These are phyloP conservation scores for Thelonectria blattea DNA, from an alignment of 2,329 filamentous ascomycete genomes.

Conservation along the genomic window DNA sequence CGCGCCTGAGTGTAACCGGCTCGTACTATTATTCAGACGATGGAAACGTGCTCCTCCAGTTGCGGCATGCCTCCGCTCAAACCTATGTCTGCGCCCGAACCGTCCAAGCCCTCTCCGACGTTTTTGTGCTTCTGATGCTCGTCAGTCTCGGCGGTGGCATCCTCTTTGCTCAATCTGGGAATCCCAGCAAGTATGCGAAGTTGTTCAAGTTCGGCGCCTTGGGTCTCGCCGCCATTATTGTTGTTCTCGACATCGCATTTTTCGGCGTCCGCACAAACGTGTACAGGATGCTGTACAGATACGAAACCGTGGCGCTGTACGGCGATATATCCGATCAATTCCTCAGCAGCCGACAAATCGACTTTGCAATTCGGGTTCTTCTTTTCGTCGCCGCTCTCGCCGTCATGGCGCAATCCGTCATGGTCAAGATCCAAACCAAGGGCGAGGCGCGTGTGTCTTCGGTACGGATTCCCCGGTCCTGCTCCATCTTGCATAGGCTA, in stretches of 20 bases:
- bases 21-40: not conserved
- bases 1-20: not conserved
- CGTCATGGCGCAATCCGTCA: slow-evolving; percentile 19
- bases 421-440: slow-evolving; percentile 29
- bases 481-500: not conserved
- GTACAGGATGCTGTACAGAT: slow-evolving; percentile 3
- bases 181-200: slow-evolving; percentile 14
- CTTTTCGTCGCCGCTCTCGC: slow-evolving; percentile 26
- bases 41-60: not conserved
- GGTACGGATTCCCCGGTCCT: slow-evolving; percentile 18
- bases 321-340: not conserved
- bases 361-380: slow-evolving; percentile 25
- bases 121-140: slow-evolving; percentile 35
- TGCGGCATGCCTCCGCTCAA: slow-evolving; percentile 16
- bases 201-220: slow-evolving; percentile 23
- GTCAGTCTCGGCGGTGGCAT: slow-evolving; percentile 32
- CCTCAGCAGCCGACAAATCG: slow-evolving; percentile 12
- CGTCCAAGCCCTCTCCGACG: slow-evolving; percentile 21
- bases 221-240: slow-evolving; percentile 23
- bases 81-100: slow-evolving; percentile 6
- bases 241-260: slow-evolving; percentile 18
- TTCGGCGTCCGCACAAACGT: slow-evolving; percentile 30
- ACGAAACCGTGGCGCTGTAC: too few species aligned
- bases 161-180: slow-evolving; percentile 23
- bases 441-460: slow-evolving; percentile 22